These are phyloP conservation scores for Boletellus deceptivus DNA, from an alignment of 1,284 basidiomycete species.

Conservation along the genomic window DNA sequence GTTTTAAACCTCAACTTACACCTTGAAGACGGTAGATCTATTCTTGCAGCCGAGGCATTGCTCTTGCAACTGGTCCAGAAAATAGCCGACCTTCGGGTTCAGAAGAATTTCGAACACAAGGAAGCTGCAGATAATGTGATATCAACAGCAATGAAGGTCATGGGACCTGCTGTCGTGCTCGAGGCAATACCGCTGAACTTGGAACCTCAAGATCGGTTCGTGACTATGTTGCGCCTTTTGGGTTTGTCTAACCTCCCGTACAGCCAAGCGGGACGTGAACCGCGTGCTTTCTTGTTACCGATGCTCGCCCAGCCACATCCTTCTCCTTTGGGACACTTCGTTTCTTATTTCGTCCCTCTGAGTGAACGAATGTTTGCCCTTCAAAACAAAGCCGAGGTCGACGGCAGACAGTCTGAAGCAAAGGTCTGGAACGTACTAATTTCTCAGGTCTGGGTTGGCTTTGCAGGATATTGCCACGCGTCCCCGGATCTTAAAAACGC, in stretches of 20 bases:
- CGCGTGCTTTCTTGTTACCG: slow-evolving; percentile 90
- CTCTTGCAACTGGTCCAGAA: slow-evolving; percentile 73
- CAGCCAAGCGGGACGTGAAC: slow-evolving; percentile 62
- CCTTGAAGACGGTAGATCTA: slow-evolving; percentile 36
- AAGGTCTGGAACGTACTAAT: slow-evolving; percentile 95
- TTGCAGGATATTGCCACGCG: slow-evolving; percentile 79
- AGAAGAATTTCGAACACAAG: slow-evolving; percentile 88
- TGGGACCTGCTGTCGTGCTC: slow-evolving; percentile 85
- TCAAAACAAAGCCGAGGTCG: slow-evolving; percentile 72
- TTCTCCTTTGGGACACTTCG: slow-evolving; percentile 82
- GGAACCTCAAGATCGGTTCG: slow-evolving; percentile 75
- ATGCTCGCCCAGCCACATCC: slow-evolving; percentile 83
- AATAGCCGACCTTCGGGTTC: slow-evolving; percentile 73
- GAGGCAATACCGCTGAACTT: slow-evolving; percentile 82
- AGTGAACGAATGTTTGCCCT: slow-evolving; percentile 92
- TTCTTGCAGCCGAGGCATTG: slow-evolving; percentile 70
- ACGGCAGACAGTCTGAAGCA: slow-evolving; percentile 75
- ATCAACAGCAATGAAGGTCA: slow-evolving; percentile 78
- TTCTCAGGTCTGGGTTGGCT: slow-evolving; percentile 90
- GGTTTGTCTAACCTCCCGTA: slow-evolving; percentile 8
- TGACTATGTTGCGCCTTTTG: slow-evolving; percentile 9
- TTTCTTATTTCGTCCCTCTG: slow-evolving; percentile 88
- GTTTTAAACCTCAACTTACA: slow-evolving; percentile 45
- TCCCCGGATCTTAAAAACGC: slow-evolving; percentile 50
- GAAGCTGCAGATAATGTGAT: slow-evolving; percentile 84